phyloP scores from a whole-genome alignment of 768 basidiomycete genomes.

The Leccinum obscurum region DNA sequence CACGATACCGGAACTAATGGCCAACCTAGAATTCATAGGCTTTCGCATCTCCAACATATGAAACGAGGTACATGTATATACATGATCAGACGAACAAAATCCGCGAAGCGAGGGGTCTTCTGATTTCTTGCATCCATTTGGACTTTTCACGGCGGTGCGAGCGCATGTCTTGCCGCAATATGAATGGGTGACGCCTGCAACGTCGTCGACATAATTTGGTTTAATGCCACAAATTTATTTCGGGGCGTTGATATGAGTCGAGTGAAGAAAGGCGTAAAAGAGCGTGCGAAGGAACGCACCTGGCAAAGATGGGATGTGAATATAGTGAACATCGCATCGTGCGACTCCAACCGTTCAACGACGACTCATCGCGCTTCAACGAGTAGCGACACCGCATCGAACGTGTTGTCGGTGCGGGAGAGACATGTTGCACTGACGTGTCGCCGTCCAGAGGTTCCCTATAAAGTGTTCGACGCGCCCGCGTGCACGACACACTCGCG shows the following conservation, averaged over 20 bases:
- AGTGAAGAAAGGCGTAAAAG: conserved; percentile 8
- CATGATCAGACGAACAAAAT: conserved; percentile 62
- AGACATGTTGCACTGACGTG: conserved; percentile 22
- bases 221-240: conserved; percentile 56
- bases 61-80: conserved; percentile 41
- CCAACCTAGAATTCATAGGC: conserved; percentile 41
- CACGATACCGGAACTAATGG: conserved; percentile 49
- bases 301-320: conserved; percentile 28
- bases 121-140: conserved; percentile 50
- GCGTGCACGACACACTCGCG: conserved; percentile 1
- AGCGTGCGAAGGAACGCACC: conserved; percentile 23
- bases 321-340: conserved; percentile 10
- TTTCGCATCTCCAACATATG: conserved; percentile 6
- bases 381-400: conserved; percentile 15
- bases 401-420: conserved; percentile 18
- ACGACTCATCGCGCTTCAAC: conserved; percentile 14
- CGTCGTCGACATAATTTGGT: conserved; percentile 49
- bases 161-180: conserved; percentile 67
- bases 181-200: conserved; percentile 53
- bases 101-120: conserved; percentile 49
- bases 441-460: conserved; percentile 7
- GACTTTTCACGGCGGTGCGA: conserved; percentile 35
- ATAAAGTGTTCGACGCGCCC: conserved; percentile 23
- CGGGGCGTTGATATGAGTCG: conserved; percentile 13
- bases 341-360: conserved; percentile 10